Evolutionary conservation across 768 basidiomycete species (phyloP), one percentile per base, ranked within the genome.

Genomic region (Terana coerulea): DNA sequence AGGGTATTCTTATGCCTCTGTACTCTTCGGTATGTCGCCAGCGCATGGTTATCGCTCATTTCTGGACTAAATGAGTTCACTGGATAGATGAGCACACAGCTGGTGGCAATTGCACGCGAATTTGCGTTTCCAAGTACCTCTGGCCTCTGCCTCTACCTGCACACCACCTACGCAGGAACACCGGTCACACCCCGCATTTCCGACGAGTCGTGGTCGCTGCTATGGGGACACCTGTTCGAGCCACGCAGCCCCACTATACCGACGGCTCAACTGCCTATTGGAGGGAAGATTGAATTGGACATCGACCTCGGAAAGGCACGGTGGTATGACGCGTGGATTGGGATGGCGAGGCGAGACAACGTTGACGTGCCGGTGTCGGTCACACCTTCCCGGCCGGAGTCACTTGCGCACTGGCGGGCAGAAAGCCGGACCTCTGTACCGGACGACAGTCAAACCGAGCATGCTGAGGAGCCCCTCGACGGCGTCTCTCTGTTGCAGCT

Each of bases 221-320:
- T 92, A 2, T 92, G 88, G 85, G 70, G 69, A 33, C 79, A 84
- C 61, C 69, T 81, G 53, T 74, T 81, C 36, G 79, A 83, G 28
- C 56, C 73, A 33, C 66, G 70, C 21, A 52, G 67, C 19, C 59
- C 67, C 17, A 50, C 65, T 3, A 55, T 62, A 36, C 54, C 71
- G 52, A 57, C 62, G 22, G 64, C 65, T 21, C 73, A 72, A 45
- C 61, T 78, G 17, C 84, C 88, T 0, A 84, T 95, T 51, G 75
- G 80, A 37, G 93, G 89, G 4, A 83, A 78, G 25, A 77, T 95
- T 25, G 91, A 95, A 67, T 93, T 95, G 64, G 92, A 95, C 67
- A 78, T 95, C 40, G 92, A 95, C 69, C 53, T 79, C 40, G 72
- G 74, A 30, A 78, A 81, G 54, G 92, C 92, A 15, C 76, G 80